A percentile compares a stretch with the other conserved stretches of the same genome.
Evolutionary conservation across 2,329 filamentous ascomycete genomes (phyloP).

Genomic region (Arthrobotrys conoides): DNA sequence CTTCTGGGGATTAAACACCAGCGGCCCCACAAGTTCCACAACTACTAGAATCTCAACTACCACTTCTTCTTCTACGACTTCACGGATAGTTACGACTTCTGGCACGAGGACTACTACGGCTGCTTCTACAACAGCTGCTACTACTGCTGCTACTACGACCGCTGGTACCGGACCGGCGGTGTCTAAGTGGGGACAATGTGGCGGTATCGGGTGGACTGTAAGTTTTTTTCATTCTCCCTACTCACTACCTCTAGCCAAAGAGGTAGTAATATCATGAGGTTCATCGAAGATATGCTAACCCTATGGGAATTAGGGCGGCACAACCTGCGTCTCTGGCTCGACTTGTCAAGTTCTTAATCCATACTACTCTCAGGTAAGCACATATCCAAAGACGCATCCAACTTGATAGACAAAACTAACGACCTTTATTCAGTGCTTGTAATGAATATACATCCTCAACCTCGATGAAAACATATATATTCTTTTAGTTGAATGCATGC

Average conservation of each 20-base stretch:
- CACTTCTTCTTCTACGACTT: constrained; percentile 31
- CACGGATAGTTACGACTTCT: constrained; percentile 18
- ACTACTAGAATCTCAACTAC: not conserved
- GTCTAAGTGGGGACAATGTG: constrained; percentile 57
- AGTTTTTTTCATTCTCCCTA: too few species aligned
- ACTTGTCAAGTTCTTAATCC: constrained; percentile 59
- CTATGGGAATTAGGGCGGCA: constrained; percentile 21
- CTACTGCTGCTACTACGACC: constrained; percentile 36
- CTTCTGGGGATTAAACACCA: constrained; percentile 48
- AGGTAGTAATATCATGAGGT: too few species aligned
- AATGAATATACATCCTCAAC: not conserved
- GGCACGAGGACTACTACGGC: not conserved
- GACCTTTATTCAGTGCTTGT: too few species aligned
- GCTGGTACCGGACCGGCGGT: constrained; percentile 20
- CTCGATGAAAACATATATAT: not conserved
- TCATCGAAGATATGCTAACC: not conserved
- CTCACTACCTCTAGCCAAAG: too few species aligned
- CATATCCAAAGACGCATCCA: too few species aligned
- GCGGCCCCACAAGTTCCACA: constrained; percentile 36
- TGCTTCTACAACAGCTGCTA: constrained; percentile 24
- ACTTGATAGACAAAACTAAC: too few species aligned
- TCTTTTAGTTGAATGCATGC: too few species aligned
- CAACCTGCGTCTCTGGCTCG: constrained; percentile 39
- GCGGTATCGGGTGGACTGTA: constrained; percentile 61
- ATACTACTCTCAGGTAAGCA: constrained; percentile 59